Evolutionary conservation across 2,329 filamentous ascomycete species (phyloP).

Genomic region (Cordyceps tenuipes): DNA sequence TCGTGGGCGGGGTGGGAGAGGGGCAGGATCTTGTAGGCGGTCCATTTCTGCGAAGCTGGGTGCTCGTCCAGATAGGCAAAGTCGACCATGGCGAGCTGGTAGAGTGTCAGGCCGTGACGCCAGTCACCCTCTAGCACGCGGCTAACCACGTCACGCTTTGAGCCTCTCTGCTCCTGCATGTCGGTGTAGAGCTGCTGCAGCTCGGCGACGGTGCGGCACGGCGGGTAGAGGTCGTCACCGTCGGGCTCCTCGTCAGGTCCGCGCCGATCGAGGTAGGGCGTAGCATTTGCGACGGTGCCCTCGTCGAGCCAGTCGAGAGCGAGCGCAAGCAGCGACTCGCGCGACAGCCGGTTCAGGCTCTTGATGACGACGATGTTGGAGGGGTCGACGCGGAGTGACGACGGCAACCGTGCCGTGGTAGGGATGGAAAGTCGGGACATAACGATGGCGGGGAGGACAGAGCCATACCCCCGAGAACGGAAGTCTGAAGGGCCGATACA

Average conservation of each 20-base stretch:
- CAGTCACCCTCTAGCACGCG: constrained; percentile 61
- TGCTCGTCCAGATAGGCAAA: constrained; percentile 59
- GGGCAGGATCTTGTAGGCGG: constrained; percentile 50
- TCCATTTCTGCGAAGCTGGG: constrained; percentile 56
- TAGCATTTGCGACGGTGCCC: constrained; percentile 49
- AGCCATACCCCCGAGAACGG: background rate
- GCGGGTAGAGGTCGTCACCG: constrained; percentile 59
- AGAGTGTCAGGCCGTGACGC: constrained; percentile 55
- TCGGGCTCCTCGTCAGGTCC: constrained; percentile 45
- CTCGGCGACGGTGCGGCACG: constrained; percentile 55
- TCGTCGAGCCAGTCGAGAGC: constrained; percentile 71
- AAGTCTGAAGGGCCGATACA: background rate
- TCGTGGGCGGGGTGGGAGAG: constrained; percentile 33
- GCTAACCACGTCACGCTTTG: constrained; percentile 54
- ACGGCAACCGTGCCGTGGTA: constrained; percentile 63
- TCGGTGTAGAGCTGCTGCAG: constrained; percentile 57
- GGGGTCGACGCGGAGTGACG: constrained; percentile 59
- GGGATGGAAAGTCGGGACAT: constrained; percentile 58
- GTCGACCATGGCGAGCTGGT: constrained; percentile 62
- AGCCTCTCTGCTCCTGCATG: constrained; percentile 51
- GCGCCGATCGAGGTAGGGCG: constrained; percentile 24
- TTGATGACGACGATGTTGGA: constrained; percentile 57
- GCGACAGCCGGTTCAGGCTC: constrained; percentile 60
- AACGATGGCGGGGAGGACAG: background rate
- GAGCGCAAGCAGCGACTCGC: constrained; percentile 62